Conservation (phyloP, 441 rosid species). For the Erysimum pusillum region DNA sequence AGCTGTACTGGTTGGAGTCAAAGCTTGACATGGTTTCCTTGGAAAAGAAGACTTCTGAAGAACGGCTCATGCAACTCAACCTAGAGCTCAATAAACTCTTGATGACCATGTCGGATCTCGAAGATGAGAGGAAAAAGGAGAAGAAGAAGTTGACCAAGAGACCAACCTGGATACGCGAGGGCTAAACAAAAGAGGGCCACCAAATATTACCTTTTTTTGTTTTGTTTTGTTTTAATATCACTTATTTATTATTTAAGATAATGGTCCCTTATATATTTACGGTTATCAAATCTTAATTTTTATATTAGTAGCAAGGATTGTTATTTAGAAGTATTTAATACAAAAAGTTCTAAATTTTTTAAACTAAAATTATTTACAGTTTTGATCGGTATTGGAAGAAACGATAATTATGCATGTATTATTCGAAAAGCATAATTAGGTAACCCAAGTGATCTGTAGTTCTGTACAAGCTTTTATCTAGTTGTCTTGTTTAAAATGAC, state of each 20-base stretch:
- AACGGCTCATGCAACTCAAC: conserved; percentile 17
- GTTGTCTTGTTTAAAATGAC: no score
- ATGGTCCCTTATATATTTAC: background rate
- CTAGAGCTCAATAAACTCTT: conserved; percentile 4
- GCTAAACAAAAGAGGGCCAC: background rate
- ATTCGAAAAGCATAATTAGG: background rate
- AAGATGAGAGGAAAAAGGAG: conserved; percentile 14
- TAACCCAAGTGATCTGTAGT: no score
- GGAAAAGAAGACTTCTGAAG: conserved; percentile 31
- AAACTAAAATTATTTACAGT: no score
- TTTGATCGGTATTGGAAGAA: background rate
- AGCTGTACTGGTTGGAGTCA: conserved; percentile 20
- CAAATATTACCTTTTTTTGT: background rate
- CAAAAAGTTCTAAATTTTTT: no score
- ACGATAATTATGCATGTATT: background rate
- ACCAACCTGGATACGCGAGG: conserved; percentile 2
- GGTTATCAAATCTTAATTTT: background rate
- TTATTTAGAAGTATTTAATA: background rate
- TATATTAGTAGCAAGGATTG: background rate
- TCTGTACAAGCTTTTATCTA: no score
- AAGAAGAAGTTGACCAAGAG: conserved; percentile 26
- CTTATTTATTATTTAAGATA: background rate
- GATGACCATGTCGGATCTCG: conserved; percentile 12
- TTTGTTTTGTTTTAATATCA: background rate
- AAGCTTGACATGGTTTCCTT: conserved; percentile 9